phyloP scores from a whole-genome alignment of 2,329 filamentous ascomycete species.

The Venturia asperata region DNA sequence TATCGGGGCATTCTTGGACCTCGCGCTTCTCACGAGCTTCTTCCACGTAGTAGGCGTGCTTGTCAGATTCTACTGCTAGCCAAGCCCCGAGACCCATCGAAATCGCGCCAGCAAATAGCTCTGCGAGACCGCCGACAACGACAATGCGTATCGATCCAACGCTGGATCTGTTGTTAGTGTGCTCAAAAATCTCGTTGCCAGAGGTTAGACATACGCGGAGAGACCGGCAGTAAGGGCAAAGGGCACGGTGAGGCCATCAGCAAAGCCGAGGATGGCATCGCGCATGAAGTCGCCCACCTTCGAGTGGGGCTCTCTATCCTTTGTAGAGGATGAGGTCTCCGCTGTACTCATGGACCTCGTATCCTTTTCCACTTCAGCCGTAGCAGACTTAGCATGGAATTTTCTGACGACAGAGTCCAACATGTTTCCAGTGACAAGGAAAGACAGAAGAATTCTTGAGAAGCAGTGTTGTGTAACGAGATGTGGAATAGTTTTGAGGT shows the following conservation, averaged over 20 bases:
- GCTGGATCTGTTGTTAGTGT: constrained; percentile 4
- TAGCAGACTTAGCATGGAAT: background rate
- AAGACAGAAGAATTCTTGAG: background rate
- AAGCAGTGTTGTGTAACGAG: background rate
- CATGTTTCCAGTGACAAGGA: background rate
- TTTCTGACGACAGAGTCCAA: background rate
- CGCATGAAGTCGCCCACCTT: constrained; percentile 14
- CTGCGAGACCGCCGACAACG: constrained; percentile 59
- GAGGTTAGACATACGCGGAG: constrained; percentile 30
- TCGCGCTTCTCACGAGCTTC: constrained; percentile 17
- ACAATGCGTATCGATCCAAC: constrained; percentile 30
- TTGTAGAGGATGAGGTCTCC: background rate
- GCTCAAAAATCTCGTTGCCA: background rate
- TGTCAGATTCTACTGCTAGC: constrained; percentile 47
- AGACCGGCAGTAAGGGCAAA: constrained; percentile 73
- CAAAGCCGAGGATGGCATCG: constrained; percentile 65
- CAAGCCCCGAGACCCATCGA: constrained; percentile 73
- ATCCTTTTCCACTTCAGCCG: background rate
- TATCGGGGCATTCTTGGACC: constrained; percentile 10
- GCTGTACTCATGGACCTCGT: background rate
- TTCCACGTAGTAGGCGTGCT: constrained; percentile 16
- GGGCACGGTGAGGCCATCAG: constrained; percentile 71
- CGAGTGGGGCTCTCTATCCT: constrained; percentile 14
- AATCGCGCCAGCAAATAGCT: constrained; percentile 68
- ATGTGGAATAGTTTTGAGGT: background rate